Base-by-base conservation (phyloP, 2,329 filamentous ascomycete genomes). In the Cladosporium sp. region DNA sequence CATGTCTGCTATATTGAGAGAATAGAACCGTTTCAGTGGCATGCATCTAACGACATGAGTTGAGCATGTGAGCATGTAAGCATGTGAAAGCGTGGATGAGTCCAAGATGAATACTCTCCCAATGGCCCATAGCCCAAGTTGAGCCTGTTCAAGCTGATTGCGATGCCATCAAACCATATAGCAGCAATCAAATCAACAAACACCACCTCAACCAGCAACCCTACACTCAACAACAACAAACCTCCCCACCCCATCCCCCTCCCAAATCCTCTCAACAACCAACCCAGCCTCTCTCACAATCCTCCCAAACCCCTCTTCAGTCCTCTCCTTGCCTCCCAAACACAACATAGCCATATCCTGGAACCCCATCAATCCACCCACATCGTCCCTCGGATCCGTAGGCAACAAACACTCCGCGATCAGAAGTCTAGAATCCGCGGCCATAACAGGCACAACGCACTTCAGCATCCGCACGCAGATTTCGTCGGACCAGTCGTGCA, bases 401-500 rank as follows among this genome's bases (percentile, higher is more conserved):
- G 58, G 58, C 58, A 61, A 34, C 46, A 61, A 6, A 16, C 43
- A 34, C 58, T 61, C 58, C 11, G 28, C 58, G 14, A 61, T 61
- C 28, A 61, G 14, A 5, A 61, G 28, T 21, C 58, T 61, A 1
- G 58, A 61, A 23, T 61, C 58, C 26, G 3, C 11, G 2, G 46
- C 58, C 58, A 61, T 61, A 11, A 46, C 58, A 25, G 58, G 30
- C 7, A 53, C 58, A 10, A 69, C 65, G 30, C 65, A 66, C n/a
- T 64, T 66, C 28, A 74, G 66, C 30, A 73, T 69, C 18, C 66
- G 65, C 23, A 59, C 32, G 21, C 65, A 63, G 8, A 69, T 66
- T 13, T 71, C 67, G 58, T 74, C 72, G 14, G 67, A 56, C 71
- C 71, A 74, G 57, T 74, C 70, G 58, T 74, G 72, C 25, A 70